Percentiles rank a stretch among this genome's conserved stretches.
phyloP scores from a whole-genome alignment of 1,284 basidiomycete species.

The Boletellus dicymbophilus region DNA sequence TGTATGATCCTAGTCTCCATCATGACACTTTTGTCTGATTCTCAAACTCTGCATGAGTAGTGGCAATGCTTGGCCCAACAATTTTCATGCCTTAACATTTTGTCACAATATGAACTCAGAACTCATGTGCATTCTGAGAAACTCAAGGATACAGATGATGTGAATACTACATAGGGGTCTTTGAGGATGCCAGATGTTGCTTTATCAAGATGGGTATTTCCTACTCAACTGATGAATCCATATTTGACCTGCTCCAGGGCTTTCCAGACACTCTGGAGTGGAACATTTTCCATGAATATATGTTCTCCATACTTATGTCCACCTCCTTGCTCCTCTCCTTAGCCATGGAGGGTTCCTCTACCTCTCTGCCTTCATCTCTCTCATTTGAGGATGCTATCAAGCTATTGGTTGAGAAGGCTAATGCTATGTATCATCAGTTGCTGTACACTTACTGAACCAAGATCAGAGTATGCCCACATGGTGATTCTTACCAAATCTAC shows the following conservation, averaged over 20 bases:
- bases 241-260: slow-evolving; percentile 5
- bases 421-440: too few species aligned
- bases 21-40: fast-evolving
- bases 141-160: slow-evolving; percentile 1
- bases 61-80: neutral
- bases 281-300: neutral
- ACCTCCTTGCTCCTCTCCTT: too few species aligned
- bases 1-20: neutral
- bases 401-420: too few species aligned
- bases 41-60: neutral
- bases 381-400: too few species aligned
- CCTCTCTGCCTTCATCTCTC: too few species aligned
- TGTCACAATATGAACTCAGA: neutral
- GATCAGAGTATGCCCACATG: too few species aligned
- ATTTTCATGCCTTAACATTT: neutral
- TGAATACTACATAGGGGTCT: neutral
- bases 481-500: too few species aligned
- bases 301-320: too few species aligned
- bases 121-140: neutral
- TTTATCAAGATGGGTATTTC: slow-evolving; percentile 1
- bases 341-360: too few species aligned
- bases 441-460: too few species aligned
- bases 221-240: neutral
- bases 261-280: neutral
- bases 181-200: neutral